A percentile compares a stretch with the other conserved stretches of the same genome.
Evolutionary conservation across 495 filamentous ascomycete species (phyloP).

Genomic region (Alectoria sarmentosa): DNA sequence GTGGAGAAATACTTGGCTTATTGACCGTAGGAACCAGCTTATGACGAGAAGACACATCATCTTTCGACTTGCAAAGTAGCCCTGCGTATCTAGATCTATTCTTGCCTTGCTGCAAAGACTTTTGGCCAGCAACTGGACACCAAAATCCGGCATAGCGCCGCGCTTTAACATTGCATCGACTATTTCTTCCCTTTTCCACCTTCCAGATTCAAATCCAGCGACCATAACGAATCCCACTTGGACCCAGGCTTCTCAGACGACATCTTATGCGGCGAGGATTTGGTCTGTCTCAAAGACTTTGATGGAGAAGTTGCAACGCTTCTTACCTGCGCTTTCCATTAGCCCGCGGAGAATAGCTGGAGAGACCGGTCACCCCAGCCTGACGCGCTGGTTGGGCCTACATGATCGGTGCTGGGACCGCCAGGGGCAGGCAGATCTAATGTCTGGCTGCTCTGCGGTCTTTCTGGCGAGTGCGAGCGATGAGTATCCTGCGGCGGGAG

Average conservation of each 20-base stretch:
- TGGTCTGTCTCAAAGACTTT: constrained; percentile 22
- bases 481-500: constrained; percentile 37
- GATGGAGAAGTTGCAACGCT: constrained; percentile 9
- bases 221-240: constrained; percentile 47
- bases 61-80: neutral
- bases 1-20: no score
- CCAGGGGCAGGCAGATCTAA: constrained; percentile 7
- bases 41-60: neutral
- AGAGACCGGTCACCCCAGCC: constrained; percentile 14
- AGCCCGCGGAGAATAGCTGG: constrained; percentile 1
- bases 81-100: neutral
- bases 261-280: constrained; percentile 19
- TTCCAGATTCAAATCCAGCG: constrained; percentile 44
- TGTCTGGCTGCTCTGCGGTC: constrained; percentile 29
- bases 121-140: neutral
- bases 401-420: constrained; percentile 33
- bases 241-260: constrained; percentile 25
- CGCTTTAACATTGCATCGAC: neutral
- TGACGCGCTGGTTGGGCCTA: constrained; percentile 15
- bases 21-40: no score
- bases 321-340: constrained; percentile 15
- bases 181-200: constrained; percentile 20
- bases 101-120: neutral
- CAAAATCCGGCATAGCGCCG: neutral
- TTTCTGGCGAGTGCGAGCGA: constrained; percentile 33